These are phyloP conservation scores for Gypsophila paniculata DNA, from an alignment of 179 eudicot species.

Conservation along the genomic window DNA sequence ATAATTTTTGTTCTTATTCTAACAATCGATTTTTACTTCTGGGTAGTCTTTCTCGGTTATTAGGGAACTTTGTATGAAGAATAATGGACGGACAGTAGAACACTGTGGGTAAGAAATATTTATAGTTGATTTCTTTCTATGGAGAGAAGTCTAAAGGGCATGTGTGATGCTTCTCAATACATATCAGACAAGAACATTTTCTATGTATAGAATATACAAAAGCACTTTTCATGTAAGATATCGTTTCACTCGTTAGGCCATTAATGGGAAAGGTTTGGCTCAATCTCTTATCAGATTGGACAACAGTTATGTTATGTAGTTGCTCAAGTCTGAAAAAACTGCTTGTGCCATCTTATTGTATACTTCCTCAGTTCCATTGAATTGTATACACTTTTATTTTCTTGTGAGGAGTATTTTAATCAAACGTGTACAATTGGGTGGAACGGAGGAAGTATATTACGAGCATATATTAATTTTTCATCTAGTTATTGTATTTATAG, in stretches of 20 bases:
- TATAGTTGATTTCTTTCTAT: not conserved
- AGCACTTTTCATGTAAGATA: not conserved
- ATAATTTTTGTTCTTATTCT: not conserved
- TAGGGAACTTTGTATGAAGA: not conserved
- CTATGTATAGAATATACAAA: not conserved
- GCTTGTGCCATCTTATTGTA: not conserved
- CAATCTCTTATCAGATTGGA: conserved; percentile 19
- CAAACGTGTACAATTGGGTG: too few species aligned
- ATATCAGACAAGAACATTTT: not conserved
- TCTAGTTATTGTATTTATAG: conserved; percentile 9
- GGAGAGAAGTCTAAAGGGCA: not conserved
- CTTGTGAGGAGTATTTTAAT: too few species aligned
- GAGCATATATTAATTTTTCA: too few species aligned
- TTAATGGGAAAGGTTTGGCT: not conserved
- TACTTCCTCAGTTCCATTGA: too few species aligned
- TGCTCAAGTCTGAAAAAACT: not conserved
- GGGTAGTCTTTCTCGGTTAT: not conserved
- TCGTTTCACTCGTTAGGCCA: not conserved
- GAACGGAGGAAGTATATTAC: not conserved
- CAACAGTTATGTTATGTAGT: not conserved
- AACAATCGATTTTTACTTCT: not conserved
- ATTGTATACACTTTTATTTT: too few species aligned
- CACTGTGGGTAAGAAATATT: not conserved
- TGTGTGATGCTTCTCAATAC: not conserved
- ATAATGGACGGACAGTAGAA: not conserved